A percentile compares a stretch with the other conserved stretches of the same genome.
These are phyloP conservation scores for Podospora pseudocomata DNA, from an alignment of 495 filamentous ascomycete species.

Conservation along the genomic window DNA sequence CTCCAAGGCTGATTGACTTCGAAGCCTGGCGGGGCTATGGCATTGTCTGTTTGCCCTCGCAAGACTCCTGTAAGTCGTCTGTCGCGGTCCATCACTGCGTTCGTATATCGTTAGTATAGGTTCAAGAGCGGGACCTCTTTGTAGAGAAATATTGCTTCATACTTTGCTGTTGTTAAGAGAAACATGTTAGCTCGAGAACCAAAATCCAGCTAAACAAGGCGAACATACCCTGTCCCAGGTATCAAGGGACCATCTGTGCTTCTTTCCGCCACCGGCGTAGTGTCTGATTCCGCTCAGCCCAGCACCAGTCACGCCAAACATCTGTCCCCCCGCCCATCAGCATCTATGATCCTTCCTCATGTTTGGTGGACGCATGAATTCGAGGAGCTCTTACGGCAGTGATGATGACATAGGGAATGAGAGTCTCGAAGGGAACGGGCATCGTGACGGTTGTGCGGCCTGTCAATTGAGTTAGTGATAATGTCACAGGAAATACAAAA, in stretches of 20 bases:
- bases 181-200: constrained; percentile 31
- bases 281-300: constrained; percentile 70
- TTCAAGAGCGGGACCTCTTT: neutral
- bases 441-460: constrained; percentile 51
- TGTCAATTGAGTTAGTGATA: constrained; percentile 23
- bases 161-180: constrained; percentile 63
- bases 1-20: constrained; percentile 96
- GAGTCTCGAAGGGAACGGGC: constrained; percentile 93
- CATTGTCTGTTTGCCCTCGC: constrained; percentile 81
- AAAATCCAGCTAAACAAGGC: constrained; percentile 16
- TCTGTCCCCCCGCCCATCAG: constrained; percentile 51
- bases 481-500: neutral
- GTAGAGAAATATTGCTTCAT: constrained; percentile 33
- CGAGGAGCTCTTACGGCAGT: constrained; percentile 59
- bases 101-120: constrained; percentile 25
- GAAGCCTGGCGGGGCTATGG: constrained; percentile 77
- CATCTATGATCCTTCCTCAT: constrained; percentile 18
- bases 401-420: constrained; percentile 93
- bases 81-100: constrained; percentile 93
- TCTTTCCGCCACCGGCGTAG: constrained; percentile 85
- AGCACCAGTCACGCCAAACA: constrained; percentile 82
- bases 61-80: constrained; percentile 77
- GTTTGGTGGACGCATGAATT: constrained; percentile 13
- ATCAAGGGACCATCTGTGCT: constrained; percentile 76
- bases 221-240: constrained; percentile 86